Conservation (phyloP, 2,329 filamentous ascomycete genomes). For the Phyllosticta citribraziliensis region DNA sequence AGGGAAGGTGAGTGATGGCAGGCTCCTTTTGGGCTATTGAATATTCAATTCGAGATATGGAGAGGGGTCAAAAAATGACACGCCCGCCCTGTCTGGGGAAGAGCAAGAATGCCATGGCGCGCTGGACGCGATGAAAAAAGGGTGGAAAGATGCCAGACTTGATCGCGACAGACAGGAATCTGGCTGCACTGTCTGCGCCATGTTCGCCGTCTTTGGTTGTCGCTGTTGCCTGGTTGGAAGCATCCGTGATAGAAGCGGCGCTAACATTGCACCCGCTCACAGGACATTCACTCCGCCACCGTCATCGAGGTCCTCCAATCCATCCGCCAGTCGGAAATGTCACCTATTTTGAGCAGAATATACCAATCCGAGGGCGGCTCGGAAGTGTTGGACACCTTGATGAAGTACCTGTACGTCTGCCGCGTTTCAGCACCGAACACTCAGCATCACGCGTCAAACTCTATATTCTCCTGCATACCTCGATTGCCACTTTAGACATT, state of each 20-base stretch:
- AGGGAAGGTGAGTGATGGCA: conserved; percentile 38
- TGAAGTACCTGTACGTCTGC: conserved; percentile 83
- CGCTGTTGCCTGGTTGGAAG: not conserved
- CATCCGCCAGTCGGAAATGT: conserved; percentile 95
- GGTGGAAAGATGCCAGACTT: not conserved
- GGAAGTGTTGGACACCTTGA: conserved; percentile 82
- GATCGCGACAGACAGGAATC: not conserved
- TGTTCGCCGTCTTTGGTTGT: not conserved
- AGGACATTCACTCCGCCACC: conserved; percentile 80
- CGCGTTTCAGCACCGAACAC: conserved; percentile 7
- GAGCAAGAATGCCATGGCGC: not conserved
- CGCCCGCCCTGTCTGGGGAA: not conserved
- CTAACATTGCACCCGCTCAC: conserved; percentile 12
- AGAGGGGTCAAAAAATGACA: not conserved
- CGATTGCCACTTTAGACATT: conserved; percentile 5
- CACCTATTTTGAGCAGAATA: conserved; percentile 71
- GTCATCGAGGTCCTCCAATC: conserved; percentile 91
- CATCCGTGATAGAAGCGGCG: not conserved
- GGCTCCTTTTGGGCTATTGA: not conserved
- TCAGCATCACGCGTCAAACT: not conserved
- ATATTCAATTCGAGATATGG: conserved; percentile 1
- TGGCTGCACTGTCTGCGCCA: not conserved
- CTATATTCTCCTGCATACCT: conserved; percentile 9
- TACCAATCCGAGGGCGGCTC: conserved; percentile 68
- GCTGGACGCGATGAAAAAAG: not conserved